These are phyloP conservation scores for Aureobasidium mangrovei DNA, from an alignment of 2,329 filamentous ascomycete species.

Conservation along the genomic window DNA sequence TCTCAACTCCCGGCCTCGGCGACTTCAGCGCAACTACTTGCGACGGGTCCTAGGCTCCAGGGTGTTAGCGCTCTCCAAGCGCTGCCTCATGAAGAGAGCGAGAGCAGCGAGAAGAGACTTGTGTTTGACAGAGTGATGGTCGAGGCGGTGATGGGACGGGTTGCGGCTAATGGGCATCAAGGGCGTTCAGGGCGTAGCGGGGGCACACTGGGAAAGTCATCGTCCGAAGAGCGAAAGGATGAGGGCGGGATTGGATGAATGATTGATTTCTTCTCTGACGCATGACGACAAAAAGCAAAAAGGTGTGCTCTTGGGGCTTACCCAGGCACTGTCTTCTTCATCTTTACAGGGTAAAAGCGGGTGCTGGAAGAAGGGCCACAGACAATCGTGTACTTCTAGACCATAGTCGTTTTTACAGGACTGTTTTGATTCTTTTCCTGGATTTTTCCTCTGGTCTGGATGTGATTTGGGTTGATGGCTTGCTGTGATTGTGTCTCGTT, in stretches of 20 bases:
- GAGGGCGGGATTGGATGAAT: slow-evolving; percentile 12
- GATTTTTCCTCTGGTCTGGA: not conserved
- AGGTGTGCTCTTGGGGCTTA: not conserved
- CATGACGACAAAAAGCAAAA: slow-evolving; percentile 13
- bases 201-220: slow-evolving; percentile 2
- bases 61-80: slow-evolving; percentile 18
- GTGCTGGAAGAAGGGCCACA: not conserved
- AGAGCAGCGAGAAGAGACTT: slow-evolving; percentile 7
- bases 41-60: slow-evolving; percentile 16
- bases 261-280: not conserved
- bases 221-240: slow-evolving; percentile 12
- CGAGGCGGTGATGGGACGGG: not conserved
- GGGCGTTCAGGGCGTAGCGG: slow-evolving; percentile 14
- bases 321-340: not conserved
- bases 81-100: slow-evolving; percentile 13
- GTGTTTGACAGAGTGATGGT: slow-evolving; percentile 7
- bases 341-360: slow-evolving; percentile 4
- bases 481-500: not conserved
- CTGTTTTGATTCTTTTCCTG: not conserved
- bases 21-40: slow-evolving; percentile 18
- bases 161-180: slow-evolving; percentile 4
- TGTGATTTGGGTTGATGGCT: not conserved
- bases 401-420: not conserved
- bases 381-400: slow-evolving; percentile 8
- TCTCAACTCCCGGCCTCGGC: slow-evolving; percentile 15